Base-by-base conservation (phyloP, 148 eudicot species). In the Camellia granthamiana region DNA sequence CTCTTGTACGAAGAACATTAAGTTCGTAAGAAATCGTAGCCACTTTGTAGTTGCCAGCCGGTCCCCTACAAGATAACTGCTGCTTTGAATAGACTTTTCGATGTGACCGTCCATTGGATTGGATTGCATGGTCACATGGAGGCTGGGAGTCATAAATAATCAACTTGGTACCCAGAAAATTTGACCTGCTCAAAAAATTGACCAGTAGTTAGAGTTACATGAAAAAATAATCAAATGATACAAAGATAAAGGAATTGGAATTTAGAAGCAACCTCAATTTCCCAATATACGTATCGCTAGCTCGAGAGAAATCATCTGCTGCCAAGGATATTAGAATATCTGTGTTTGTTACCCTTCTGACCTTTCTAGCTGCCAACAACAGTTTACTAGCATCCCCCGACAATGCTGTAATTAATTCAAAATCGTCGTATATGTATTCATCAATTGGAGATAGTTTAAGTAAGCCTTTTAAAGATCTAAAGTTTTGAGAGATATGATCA, bases 91-190 rank as follows among this genome's bases (percentile, higher is more conserved):
- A 43, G 66, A 75, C 58, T 60, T 72, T 82, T 65, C 71, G 79
- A 66, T 62, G 72, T 19, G 83, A 80, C 42, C 42, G 56, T 14
- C 82, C 74, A 72, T 41, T 73, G 16, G 84, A 82, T 63, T 75
- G 75, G 69, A 63, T 76, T 54, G 63, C 42, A 68, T 78, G 61
- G 79, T 77, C 79, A 66, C 63, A 70, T 21, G 83, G 83, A 69
- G 78, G 81, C 52, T 80, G 89, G 77, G 59, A 74, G 60, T 88
- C 88, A 65, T 86, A 82, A 75, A 90, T 60, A 23, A 47, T 68
- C 76, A 90, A 90, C 84, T 86, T 84, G 69, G 92, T 88, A 47
- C 90, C 89, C 54, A 90, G 84, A 38, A 90, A 86, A 78, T 90
- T 88, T 69, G 92, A 90, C 83, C 90, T 90, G 85, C 19, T 74